phyloP scores from a whole-genome alignment of 208 protist genomes.

The Leishmania tarentolae region DNA sequence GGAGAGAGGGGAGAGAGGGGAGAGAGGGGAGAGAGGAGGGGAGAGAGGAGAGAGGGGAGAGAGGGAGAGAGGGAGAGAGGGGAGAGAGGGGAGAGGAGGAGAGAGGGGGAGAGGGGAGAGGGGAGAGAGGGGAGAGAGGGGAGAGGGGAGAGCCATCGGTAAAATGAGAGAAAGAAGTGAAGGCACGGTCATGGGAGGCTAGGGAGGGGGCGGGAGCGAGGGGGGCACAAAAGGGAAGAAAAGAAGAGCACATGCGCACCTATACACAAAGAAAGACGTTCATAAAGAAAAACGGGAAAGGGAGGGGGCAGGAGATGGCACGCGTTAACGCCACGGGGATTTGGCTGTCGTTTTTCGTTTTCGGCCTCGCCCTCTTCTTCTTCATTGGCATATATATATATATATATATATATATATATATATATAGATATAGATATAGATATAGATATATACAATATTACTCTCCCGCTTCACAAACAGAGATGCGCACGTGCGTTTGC shows the following conservation, averaged over 20 bases:
- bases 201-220: slow-evolving; percentile 4
- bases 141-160: background rate
- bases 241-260: background rate
- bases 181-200: background rate
- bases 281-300: background rate
- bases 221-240: no score
- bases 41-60: background rate
- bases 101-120: background rate
- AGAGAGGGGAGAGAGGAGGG: no score
- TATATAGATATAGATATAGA: no score
- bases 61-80: background rate
- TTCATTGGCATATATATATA: no score
- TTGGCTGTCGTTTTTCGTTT: background rate
- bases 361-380: no score
- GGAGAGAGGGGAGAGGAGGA: no score
- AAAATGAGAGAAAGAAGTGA: slow-evolving; percentile 18
- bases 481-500: background rate
- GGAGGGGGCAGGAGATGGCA: background rate
- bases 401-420: no score
- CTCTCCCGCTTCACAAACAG: background rate
- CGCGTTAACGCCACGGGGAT: background rate
- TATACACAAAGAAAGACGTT: background rate
- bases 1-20: background rate
- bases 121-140: background rate
- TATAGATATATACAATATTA: no score